Conservation (phyloP, 1,139 yeast genomes). For the Geotrichum carabidarum region DNA sequence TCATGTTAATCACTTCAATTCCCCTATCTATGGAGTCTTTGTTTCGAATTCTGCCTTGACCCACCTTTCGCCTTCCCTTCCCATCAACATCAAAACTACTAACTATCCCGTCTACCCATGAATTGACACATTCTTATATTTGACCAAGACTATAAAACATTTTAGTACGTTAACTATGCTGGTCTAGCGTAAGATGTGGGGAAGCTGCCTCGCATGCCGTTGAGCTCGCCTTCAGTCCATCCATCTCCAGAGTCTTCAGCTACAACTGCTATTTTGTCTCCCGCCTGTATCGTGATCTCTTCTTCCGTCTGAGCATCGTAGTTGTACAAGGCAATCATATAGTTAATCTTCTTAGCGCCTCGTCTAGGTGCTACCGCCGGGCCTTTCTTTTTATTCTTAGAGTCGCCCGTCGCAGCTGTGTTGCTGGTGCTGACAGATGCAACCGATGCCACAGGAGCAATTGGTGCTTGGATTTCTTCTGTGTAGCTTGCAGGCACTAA, state of each 20-base stretch:
- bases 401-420: conserved; percentile 21
- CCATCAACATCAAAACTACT: no score
- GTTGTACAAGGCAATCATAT: conserved; percentile 72
- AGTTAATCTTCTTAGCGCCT: conserved; percentile 59
- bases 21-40: neutral
- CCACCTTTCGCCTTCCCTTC: neutral
- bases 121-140: no score
- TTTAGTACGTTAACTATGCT: neutral
- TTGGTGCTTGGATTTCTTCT: conserved; percentile 40
- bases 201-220: conserved; percentile 69
- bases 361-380: conserved; percentile 82
- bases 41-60: neutral
- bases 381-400: conserved; percentile 49
- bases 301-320: conserved; percentile 79
- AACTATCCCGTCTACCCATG: no score
- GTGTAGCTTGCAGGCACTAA: conserved; percentile 84
- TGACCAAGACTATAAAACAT: neutral
- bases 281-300: conserved; percentile 66
- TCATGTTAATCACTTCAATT: no score
- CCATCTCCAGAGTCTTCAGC: conserved; percentile 83
- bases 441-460: conserved; percentile 19
- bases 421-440: conserved; percentile 21
- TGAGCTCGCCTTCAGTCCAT: conserved; percentile 89
- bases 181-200: conserved; percentile 65
- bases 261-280: conserved; percentile 68